Conservation (phyloP, 768 basidiomycete species). For the Boletus edulis region DNA sequence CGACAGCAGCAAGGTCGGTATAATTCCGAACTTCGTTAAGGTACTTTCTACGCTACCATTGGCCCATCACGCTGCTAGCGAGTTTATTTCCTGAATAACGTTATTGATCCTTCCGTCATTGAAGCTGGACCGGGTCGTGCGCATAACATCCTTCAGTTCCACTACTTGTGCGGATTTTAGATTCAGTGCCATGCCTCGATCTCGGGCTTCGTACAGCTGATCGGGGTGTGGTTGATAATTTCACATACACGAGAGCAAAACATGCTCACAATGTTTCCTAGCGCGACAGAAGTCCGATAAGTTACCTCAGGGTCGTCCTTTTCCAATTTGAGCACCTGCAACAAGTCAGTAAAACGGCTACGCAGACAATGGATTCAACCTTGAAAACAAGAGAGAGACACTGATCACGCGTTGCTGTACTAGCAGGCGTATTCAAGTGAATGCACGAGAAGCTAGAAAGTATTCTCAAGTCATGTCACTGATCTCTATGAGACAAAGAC, state of each 20-base stretch:
- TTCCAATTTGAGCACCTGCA: slow-evolving; percentile 36
- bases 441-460: slow-evolving; percentile 62
- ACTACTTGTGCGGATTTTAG: slow-evolving; percentile 34
- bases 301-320: slow-evolving; percentile 62
- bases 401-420: slow-evolving; percentile 37
- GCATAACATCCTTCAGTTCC: slow-evolving; percentile 40
- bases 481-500: slow-evolving; percentile 26
- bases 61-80: slow-evolving; percentile 29
- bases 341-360: slow-evolving; percentile 5
- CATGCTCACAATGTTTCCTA: slow-evolving; percentile 66
- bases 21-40: not conserved
- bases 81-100: slow-evolving; percentile 47
- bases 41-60: not conserved
- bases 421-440: slow-evolving; percentile 42
- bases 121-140: slow-evolving; percentile 45
- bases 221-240: not conserved
- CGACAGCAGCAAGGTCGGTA: too few species aligned
- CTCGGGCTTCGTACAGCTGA: slow-evolving; percentile 51
- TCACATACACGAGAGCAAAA: not conserved
- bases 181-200: slow-evolving; percentile 34
- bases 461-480: not conserved
- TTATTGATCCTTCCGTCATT: slow-evolving; percentile 57
- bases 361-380: slow-evolving; percentile 31
- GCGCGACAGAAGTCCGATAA: slow-evolving; percentile 68
- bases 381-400: slow-evolving; percentile 45